Conservation (phyloP, 768 basidiomycete genomes). For the Collybiopsis luxurians region DNA sequence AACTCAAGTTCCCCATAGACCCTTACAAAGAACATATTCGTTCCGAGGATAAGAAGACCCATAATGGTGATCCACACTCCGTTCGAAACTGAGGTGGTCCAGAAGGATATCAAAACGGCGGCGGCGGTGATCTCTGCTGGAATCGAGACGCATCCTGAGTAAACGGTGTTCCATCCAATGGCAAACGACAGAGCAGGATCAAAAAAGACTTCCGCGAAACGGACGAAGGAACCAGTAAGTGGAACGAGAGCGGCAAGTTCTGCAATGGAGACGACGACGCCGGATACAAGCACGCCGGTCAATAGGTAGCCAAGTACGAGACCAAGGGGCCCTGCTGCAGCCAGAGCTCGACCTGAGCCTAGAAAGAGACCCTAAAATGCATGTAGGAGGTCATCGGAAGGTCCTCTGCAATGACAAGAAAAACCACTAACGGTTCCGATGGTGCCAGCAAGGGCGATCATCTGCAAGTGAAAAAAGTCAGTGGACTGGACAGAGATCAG, state of each 20-base stretch:
- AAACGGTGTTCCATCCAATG: constrained; percentile 49
- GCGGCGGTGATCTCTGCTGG: constrained; percentile 55
- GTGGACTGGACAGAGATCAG: no score
- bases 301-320: constrained; percentile 45
- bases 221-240: constrained; percentile 50
- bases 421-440: constrained; percentile 9
- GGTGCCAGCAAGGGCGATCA: constrained; percentile 12
- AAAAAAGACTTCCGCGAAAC: constrained; percentile 50
- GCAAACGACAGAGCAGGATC: constrained; percentile 47
- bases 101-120: constrained; percentile 46
- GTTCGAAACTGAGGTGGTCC: constrained; percentile 25
- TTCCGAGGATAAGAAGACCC: constrained; percentile 4
- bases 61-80: constrained; percentile 11
- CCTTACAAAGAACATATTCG: constrained; percentile 38
- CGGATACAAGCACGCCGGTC: constrained; percentile 35
- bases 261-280: constrained; percentile 33
- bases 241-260: constrained; percentile 28
- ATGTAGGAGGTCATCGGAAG: background rate
- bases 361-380: constrained; percentile 51
- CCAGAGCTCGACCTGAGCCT: constrained; percentile 48
- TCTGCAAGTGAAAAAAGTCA: background rate
- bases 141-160: constrained; percentile 34
- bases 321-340: constrained; percentile 53
- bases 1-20: constrained; percentile 57
- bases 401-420: background rate